Base-by-base conservation (phyloP, 306 rosid genomes). In the Delonix regia region DNA sequence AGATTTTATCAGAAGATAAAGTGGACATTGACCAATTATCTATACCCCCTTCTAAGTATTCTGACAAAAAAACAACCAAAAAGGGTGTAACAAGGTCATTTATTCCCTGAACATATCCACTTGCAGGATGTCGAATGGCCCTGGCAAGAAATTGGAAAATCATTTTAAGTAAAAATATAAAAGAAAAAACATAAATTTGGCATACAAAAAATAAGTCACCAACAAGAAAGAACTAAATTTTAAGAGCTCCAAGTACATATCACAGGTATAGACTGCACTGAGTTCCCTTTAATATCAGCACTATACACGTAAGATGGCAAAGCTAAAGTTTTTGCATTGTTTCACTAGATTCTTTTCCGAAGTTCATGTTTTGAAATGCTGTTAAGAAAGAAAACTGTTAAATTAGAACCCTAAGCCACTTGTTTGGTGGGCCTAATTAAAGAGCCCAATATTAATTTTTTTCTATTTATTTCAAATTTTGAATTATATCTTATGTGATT, bases 71-170 rank as follows among this genome's bases (percentile, higher is more conserved):
- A 79, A 92, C 97, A 79, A 94, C 92, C 66, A 94, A 79, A 89
- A 94, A 94, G 12, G 98, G 98, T 18, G 98, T 92, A 61, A 79
- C 97, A 61, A 94, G 97, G 82, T 94, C 98, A 81, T 94, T 94
- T 92, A 94, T 94, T 81, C 98, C 98, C 91, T 92, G 98, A 77
- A 94, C 98, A 71, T 94, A 94, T 82, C 98, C 98, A 85, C 98
- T 94, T 68, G 98, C 98, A 69, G 98, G 98, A 88, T 94, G 98
- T 71, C 97, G 97, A 80, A 94, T 94, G 53, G 98, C 97, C 98
- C 98, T 94, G 87, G 69, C 75, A 85, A 59, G 63, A 82, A 22
- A 82, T 52, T 55, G 80, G 61, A 60, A 79, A 80, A 83, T 25
- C 78, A 44, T 52, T 51, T 24, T 67, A 72, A 84, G 76, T 53